Evolutionary conservation across 2,329 filamentous ascomycete genomes (phyloP).

Genomic region (Trichoderma polysporum): DNA sequence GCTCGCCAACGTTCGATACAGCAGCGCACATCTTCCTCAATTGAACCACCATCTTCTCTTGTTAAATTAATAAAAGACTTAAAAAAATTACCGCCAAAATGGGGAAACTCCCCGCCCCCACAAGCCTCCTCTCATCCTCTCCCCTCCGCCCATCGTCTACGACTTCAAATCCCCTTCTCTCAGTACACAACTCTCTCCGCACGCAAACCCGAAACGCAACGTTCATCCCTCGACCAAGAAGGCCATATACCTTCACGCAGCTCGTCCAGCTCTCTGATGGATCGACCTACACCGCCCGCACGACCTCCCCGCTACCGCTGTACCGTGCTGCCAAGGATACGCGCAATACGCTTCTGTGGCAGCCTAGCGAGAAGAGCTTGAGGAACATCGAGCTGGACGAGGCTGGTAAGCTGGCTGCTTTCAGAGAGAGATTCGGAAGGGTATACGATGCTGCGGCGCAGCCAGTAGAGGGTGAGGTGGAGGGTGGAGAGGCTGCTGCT

Average conservation of each 20-base stretch:
- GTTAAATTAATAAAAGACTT: not conserved
- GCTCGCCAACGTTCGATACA: not conserved
- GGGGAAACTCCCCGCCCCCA: conserved; percentile 31
- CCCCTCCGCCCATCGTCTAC: conserved; percentile 26
- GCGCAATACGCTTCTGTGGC: conserved; percentile 87
- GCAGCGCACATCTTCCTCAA: not conserved
- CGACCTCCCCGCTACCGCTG: conserved; percentile 66
- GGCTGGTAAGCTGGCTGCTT: conserved; percentile 83
- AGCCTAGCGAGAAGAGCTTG: conserved; percentile 77
- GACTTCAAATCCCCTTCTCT: conserved; percentile 23
- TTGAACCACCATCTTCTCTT: not conserved
- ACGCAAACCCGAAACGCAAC: conserved; percentile 76
- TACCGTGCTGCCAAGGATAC: conserved; percentile 73
- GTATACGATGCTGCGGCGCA: conserved; percentile 68
- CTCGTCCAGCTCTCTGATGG: conserved; percentile 91
- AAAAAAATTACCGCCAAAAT: conserved; percentile 25
- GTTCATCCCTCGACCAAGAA: conserved; percentile 81
- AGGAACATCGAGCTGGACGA: conserved; percentile 92
- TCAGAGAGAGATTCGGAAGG: conserved; percentile 79
- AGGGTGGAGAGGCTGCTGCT: conserved; percentile 31
- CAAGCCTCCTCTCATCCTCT: conserved; percentile 28
- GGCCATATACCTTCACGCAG: conserved; percentile 97
- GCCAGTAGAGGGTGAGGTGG: conserved; percentile 31
- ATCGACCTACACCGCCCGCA: conserved; percentile 76
- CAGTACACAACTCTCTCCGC: conserved; percentile 29